phyloP scores from a whole-genome alignment of 257 asterid species.

The Leptodermis oblonga region DNA sequence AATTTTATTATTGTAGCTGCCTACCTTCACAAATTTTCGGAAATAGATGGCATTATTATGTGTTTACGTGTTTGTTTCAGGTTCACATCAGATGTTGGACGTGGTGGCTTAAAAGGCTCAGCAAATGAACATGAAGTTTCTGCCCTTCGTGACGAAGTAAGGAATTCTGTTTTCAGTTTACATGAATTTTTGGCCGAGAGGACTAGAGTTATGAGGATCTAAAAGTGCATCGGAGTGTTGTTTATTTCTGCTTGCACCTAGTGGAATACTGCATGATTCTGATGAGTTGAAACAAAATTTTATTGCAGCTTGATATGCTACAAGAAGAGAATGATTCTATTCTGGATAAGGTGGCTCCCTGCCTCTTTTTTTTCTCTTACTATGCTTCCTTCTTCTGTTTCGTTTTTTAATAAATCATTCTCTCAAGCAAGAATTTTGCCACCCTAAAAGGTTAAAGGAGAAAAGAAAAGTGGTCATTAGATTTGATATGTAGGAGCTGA shows the following conservation, averaged over 20 bases:
- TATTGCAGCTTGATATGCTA: constrained; percentile 92
- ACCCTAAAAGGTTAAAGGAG: neutral
- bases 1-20: neutral
- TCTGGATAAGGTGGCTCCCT: constrained; percentile 73
- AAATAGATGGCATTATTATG: neutral
- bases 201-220: neutral
- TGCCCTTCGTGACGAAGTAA: constrained; percentile 96
- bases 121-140: constrained; percentile 76
- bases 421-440: constrained; percentile 1
- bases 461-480: constrained; percentile 3
- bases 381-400: neutral
- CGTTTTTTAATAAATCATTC: neutral
- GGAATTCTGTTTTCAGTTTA: constrained; percentile 15
- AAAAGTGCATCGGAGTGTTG: neutral
- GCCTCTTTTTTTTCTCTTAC: neutral
- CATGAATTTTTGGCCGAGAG: neutral
- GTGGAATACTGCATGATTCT: constrained; percentile 9
- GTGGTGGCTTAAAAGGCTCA: constrained; percentile 54
- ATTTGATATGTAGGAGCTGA: constrained; percentile 28
- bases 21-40: neutral
- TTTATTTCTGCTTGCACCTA: neutral
- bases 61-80: constrained; percentile 39
- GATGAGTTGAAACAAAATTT: constrained; percentile 23
- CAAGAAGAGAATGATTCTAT: constrained; percentile 87
- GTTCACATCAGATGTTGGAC: constrained; percentile 63